Conservation (phyloP, 1,284 basidiomycete species). For the Mycena citricolor region DNA sequence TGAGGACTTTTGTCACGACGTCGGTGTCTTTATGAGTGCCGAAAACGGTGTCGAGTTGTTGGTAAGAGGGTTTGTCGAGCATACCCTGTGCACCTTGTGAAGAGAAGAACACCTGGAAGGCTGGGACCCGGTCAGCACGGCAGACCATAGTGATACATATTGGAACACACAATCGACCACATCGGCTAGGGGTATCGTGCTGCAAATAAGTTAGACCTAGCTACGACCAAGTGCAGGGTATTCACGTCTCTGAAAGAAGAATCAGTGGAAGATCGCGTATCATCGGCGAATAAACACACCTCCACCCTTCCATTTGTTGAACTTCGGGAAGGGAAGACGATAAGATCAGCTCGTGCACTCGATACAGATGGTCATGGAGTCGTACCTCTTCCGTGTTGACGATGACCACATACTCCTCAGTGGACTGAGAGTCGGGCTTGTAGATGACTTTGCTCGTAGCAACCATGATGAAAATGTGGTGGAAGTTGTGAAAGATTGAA, state of each 20-base stretch:
- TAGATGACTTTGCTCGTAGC: conserved; percentile 69
- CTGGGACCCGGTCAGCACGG: conserved; percentile 32
- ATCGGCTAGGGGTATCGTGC: conserved; percentile 62
- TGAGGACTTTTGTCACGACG: conserved; percentile 56
- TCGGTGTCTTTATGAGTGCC: conserved; percentile 65
- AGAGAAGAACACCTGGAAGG: conserved; percentile 54
- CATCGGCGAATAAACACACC: conserved; percentile 44
- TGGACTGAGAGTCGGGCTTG: conserved; percentile 68
- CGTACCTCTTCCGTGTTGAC: conserved; percentile 68
- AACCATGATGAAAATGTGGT: conserved; percentile 40
- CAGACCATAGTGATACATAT: conserved; percentile 8
- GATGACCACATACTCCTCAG: conserved; percentile 69
- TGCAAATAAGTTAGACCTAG: conserved; percentile 31
- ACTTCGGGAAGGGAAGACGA: conserved; percentile 52
- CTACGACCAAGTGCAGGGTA: conserved; percentile 24
- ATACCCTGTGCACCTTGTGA: conserved; percentile 71
- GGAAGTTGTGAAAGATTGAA: background rate
- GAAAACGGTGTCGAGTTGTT: conserved; percentile 74
- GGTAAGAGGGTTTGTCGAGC: conserved; percentile 69
- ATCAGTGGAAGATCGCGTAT: conserved; percentile 27
- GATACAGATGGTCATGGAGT: conserved; percentile 9
- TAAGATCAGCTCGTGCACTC: conserved; percentile 22
- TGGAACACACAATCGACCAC: conserved; percentile 71
- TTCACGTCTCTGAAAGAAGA: conserved; percentile 62
- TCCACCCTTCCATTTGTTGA: conserved; percentile 75